phyloP scores from a whole-genome alignment of 2,329 filamentous ascomycete genomes.

The Fusarium ambrosium region DNA sequence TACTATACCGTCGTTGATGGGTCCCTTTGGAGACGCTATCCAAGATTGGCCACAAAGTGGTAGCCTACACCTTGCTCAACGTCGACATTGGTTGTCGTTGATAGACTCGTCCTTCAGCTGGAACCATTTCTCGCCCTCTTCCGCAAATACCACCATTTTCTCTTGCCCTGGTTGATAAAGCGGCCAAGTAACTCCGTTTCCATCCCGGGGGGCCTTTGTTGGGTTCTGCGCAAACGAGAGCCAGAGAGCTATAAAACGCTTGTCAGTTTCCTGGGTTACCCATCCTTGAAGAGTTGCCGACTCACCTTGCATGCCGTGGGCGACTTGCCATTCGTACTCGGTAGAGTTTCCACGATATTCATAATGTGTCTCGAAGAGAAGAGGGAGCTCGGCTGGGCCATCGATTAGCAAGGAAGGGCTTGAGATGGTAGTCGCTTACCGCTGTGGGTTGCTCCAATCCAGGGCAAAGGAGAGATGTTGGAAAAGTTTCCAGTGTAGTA shows the following conservation, averaged over 20 bases:
- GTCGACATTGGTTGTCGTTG: conserved; percentile 19
- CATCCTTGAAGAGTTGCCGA: not conserved
- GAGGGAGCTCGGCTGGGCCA: conserved; percentile 44
- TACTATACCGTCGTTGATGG: not conserved
- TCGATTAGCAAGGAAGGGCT: not conserved
- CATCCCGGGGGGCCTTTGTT: conserved; percentile 28
- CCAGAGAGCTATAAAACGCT: conserved; percentile 38
- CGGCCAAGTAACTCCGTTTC: conserved; percentile 39
- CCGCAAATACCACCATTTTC: conserved; percentile 40
- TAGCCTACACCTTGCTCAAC: not conserved
- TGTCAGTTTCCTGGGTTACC: not conserved
- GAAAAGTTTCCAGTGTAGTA: conserved; percentile 57
- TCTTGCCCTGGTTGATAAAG: conserved; percentile 36
- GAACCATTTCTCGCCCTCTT: conserved; percentile 14
- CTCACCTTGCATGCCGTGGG: conserved; percentile 46
- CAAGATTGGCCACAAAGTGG: not conserved
- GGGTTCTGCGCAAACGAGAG: conserved; percentile 44
- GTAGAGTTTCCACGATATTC: conserved; percentile 49
- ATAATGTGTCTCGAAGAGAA: conserved; percentile 49
- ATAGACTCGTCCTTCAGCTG: conserved; percentile 23
- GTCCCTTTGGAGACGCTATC: not conserved
- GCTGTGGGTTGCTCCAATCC: conserved; percentile 54
- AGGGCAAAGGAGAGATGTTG: conserved; percentile 54
- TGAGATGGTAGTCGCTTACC: conserved; percentile 21
- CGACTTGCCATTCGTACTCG: conserved; percentile 48